phyloP scores from a whole-genome alignment of 805 yeast genomes.

The Lipomyces orientalis region DNA sequence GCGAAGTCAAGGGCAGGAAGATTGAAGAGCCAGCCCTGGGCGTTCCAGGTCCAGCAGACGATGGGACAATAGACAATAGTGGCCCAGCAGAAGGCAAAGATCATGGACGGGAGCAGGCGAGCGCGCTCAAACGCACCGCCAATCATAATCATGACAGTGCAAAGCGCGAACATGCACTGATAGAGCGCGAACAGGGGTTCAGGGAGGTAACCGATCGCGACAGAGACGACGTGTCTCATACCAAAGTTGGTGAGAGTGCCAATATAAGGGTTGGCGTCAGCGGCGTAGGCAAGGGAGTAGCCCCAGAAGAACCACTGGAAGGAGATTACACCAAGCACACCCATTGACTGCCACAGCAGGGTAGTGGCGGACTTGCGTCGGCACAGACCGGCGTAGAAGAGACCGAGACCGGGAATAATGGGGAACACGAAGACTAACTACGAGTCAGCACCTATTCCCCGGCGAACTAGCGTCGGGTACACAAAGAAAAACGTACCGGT shows the following conservation, averaged over 20 bases:
- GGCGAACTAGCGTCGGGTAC: conserved; percentile 1
- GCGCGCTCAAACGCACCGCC: conserved; percentile 99
- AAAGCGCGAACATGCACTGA: conserved; percentile 97
- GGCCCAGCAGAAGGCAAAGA: conserved; percentile 90
- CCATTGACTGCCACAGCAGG: conserved; percentile 89
- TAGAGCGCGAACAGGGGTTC: conserved; percentile 87
- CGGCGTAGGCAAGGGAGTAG: conserved; percentile 84
- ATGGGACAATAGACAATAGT: conserved; percentile 94
- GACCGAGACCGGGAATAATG: conserved; percentile 96
- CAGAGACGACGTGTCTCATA: conserved; percentile 80
- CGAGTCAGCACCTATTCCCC: background rate
- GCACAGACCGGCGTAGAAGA: conserved; percentile 89
- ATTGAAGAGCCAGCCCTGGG: conserved; percentile 82
- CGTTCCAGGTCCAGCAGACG: conserved; percentile 98
- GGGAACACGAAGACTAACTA: conserved; percentile 74
- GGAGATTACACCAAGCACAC: conserved; percentile 79
- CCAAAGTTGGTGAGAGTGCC: conserved; percentile 85
- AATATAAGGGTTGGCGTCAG: conserved; percentile 68
- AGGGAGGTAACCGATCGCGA: conserved; percentile 74
- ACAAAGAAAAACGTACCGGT: background rate
- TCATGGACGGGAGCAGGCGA: conserved; percentile 94
- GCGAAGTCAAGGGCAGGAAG: conserved; percentile 94
- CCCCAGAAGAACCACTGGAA: conserved; percentile 99
- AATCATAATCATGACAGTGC: conserved; percentile 89
- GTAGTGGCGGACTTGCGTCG: conserved; percentile 97